These are phyloP conservation scores for Hypoxylon rubiginosum DNA, from an alignment of 2,329 filamentous ascomycete genomes.

Conservation along the genomic window DNA sequence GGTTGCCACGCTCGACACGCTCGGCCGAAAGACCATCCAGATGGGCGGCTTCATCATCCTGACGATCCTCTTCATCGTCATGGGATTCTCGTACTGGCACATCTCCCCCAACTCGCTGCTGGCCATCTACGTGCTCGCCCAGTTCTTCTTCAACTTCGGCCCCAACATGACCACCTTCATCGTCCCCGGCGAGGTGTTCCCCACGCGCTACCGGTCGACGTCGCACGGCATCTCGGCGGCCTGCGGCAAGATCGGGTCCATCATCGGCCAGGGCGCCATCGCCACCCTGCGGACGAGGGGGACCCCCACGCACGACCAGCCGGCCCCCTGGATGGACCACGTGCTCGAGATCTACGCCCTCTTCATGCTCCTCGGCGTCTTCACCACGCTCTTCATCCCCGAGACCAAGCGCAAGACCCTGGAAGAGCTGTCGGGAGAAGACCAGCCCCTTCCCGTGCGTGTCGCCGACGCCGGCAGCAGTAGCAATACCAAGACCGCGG, in stretches of 20 bases:
- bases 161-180: slow-evolving; percentile 71
- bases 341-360: slow-evolving; percentile 81
- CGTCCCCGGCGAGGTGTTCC: slow-evolving; percentile 69
- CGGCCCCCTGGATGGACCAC: slow-evolving; percentile 78
- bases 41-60: slow-evolving; percentile 72
- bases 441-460: slow-evolving; percentile 39
- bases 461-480: neutral
- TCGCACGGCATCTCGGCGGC: slow-evolving; percentile 70
- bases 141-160: slow-evolving; percentile 72
- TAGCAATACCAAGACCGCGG: slow-evolving; percentile 25
- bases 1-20: slow-evolving; percentile 77
- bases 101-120: slow-evolving; percentile 66
- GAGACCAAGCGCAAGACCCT: slow-evolving; percentile 82
- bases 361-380: slow-evolving; percentile 81
- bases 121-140: slow-evolving; percentile 68
- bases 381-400: slow-evolving; percentile 77
- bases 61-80: slow-evolving; percentile 68
- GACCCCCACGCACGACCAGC: slow-evolving; percentile 56
- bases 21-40: slow-evolving; percentile 85
- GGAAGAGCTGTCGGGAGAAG: slow-evolving; percentile 68
- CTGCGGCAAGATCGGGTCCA: slow-evolving; percentile 68
- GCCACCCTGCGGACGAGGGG: slow-evolving; percentile 64
- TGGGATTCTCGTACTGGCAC: slow-evolving; percentile 72
- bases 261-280: slow-evolving; percentile 70
- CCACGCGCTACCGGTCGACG: slow-evolving; percentile 68